A percentile compares a stretch with the other conserved stretches of the same genome.
Conservation (phyloP, 1,284 basidiomycete species). For the Cryptococcus sp. region DNA sequence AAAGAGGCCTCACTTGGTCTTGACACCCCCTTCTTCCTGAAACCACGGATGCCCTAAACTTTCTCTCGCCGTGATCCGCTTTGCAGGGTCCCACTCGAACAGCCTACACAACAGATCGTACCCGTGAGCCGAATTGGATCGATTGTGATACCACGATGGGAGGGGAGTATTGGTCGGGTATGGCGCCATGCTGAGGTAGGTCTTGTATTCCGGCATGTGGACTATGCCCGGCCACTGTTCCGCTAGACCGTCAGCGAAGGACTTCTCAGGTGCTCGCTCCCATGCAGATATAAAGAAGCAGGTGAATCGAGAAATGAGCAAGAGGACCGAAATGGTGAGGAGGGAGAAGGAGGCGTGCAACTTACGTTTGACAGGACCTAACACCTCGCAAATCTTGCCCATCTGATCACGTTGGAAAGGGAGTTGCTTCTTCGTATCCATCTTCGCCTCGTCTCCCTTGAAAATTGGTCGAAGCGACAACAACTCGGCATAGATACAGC, state of each 20-base stretch:
- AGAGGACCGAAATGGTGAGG: too few species aligned
- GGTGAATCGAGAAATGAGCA: too few species aligned
- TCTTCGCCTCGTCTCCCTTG: slow-evolving; percentile 97
- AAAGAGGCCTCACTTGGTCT: slow-evolving; percentile 46
- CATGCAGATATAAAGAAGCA: too few species aligned
- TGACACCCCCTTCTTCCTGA: slow-evolving; percentile 45
- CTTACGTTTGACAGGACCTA: slow-evolving; percentile 80
- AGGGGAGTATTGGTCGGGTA: slow-evolving; percentile 15
- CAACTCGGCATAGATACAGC: slow-evolving; percentile 94
- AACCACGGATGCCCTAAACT: slow-evolving; percentile 67
- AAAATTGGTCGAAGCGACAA: slow-evolving; percentile 92
- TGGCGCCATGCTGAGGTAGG: slow-evolving; percentile 70
- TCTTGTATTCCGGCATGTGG: slow-evolving; percentile 80
- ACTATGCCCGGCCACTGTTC: slow-evolving; percentile 84
- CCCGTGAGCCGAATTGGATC: slow-evolving; percentile 53
- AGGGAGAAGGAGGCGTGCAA: too few species aligned
- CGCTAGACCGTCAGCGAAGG: slow-evolving; percentile 35
- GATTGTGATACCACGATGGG: slow-evolving; percentile 62
- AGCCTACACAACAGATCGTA: slow-evolving; percentile 76
- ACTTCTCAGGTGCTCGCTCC: too few species aligned
- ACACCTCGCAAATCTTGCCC: slow-evolving; percentile 86
- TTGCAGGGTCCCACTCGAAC: slow-evolving; percentile 86
- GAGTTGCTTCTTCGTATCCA: slow-evolving; percentile 75
- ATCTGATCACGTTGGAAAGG: slow-evolving; percentile 95
- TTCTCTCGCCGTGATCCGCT: slow-evolving; percentile 73